Conservation (phyloP, 768 basidiomycete genomes). For the Psilocybe cyanescens region DNA sequence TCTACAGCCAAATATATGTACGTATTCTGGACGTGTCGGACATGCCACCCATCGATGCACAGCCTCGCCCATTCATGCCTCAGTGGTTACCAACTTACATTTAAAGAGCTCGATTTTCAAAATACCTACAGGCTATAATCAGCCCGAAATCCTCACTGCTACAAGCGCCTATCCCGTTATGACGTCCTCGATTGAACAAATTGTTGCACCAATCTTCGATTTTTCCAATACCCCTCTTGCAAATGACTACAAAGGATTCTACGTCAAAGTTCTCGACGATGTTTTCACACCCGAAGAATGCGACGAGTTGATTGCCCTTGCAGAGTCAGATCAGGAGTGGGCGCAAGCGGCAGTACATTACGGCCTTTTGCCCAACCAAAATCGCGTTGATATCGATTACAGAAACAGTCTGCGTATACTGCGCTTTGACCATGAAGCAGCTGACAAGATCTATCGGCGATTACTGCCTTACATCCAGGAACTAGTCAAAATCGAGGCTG, state of each 20-base stretch:
- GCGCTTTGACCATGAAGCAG: constrained; percentile 35
- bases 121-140: too few species aligned
- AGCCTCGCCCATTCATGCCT: too few species aligned
- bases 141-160: not conserved
- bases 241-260: constrained; percentile 35
- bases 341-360: constrained; percentile 39
- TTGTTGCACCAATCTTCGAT: constrained; percentile 33
- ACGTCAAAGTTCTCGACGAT: constrained; percentile 46
- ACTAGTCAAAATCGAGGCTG: constrained; percentile 33
- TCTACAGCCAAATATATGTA: too few species aligned
- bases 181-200: not conserved
- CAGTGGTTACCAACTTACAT: too few species aligned
- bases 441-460: constrained; percentile 37
- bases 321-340: constrained; percentile 39
- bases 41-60: too few species aligned
- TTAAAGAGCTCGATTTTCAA: too few species aligned
- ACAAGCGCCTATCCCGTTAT: not conserved
- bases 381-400: constrained; percentile 39
- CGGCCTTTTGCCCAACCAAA: constrained; percentile 27
- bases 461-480: constrained; percentile 43
- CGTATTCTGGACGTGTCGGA: too few species aligned
- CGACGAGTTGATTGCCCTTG: constrained; percentile 37
- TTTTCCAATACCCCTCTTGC: constrained; percentile 41
- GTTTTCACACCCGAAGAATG: constrained; percentile 47
- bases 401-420: constrained; percentile 44